Percentiles rank a stretch among this genome's conserved stretches.
Conservation (phyloP, 805 yeast species). For the Blastobotrys attinorum region DNA sequence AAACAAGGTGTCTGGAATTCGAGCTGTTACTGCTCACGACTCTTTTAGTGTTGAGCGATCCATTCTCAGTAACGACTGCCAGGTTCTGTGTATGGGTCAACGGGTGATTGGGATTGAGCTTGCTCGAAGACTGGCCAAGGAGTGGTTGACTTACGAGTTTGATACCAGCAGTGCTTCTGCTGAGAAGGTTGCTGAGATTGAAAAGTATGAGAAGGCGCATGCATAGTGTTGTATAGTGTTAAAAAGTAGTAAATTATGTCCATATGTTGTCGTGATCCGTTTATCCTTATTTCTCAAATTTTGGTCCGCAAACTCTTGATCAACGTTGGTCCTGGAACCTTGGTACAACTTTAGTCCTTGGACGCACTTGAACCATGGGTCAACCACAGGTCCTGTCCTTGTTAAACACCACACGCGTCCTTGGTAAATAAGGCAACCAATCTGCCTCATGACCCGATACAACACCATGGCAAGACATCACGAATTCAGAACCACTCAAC, state of each 20-base stretch:
- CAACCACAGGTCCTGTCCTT: too few relatives aligned
- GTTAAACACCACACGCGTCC: too few relatives aligned
- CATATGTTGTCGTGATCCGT: not conserved
- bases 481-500: too few relatives aligned
- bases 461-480: too few relatives aligned
- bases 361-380: too few relatives aligned
- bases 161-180: slow-evolving; percentile 37
- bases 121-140: slow-evolving; percentile 37
- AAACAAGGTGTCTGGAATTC: slow-evolving; percentile 39
- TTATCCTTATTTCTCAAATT: not conserved
- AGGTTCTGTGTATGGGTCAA: slow-evolving; percentile 42
- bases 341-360: too few relatives aligned
- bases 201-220: slow-evolving; percentile 26
- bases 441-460: too few relatives aligned
- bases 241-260: not conserved
- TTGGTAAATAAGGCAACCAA: too few relatives aligned
- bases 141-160: slow-evolving; percentile 37
- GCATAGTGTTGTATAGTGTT: not conserved
- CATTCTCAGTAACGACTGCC: slow-evolving; percentile 37
- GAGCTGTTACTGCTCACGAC: slow-evolving; percentile 44
- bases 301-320: too few relatives aligned
- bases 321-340: too few relatives aligned
- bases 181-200: slow-evolving; percentile 32
- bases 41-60: slow-evolving; percentile 40
- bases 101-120: slow-evolving; percentile 39